phyloP scores from a whole-genome alignment of 352 stramenopile genomes.

The Phytophthora europaea region DNA sequence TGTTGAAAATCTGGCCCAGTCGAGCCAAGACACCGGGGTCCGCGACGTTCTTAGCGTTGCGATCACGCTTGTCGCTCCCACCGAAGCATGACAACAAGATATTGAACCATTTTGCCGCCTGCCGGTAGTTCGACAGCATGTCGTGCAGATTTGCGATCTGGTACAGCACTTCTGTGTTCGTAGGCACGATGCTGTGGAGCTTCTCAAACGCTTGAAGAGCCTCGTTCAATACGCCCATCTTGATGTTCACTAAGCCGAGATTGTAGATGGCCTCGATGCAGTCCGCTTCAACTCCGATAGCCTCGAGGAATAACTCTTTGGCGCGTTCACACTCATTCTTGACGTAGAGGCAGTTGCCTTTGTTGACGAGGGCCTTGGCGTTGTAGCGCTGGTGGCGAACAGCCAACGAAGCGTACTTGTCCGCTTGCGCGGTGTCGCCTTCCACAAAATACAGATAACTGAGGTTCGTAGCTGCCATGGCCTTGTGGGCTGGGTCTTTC shows the following conservation, averaged over 20 bases:
- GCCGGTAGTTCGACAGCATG: slow-evolving; percentile 88
- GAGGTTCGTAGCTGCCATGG: slow-evolving; percentile 96
- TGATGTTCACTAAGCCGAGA: slow-evolving; percentile 92
- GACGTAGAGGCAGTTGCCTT: slow-evolving; percentile 97
- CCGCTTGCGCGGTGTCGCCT: slow-evolving; percentile 90
- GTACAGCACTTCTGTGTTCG: slow-evolving; percentile 94
- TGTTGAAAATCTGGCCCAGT: slow-evolving; percentile 96
- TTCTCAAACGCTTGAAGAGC: slow-evolving; percentile 97
- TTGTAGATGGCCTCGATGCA: slow-evolving; percentile 98
- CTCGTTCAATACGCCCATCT: slow-evolving; percentile 91
- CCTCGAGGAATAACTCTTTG: slow-evolving; percentile 97
- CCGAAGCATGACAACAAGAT: slow-evolving; percentile 95
- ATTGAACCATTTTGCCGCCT: slow-evolving; percentile 95
- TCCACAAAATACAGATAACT: slow-evolving; percentile 98
- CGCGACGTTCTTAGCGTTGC: slow-evolving; percentile 72
- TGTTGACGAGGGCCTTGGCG: slow-evolving; percentile 98
- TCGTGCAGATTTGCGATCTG: slow-evolving; percentile 97
- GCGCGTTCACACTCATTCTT: slow-evolving; percentile 94
- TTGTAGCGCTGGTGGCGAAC: slow-evolving; percentile 97
- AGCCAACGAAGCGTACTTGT: slow-evolving; percentile 93
- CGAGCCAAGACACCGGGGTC: slow-evolving; percentile 85
- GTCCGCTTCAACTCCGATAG: slow-evolving; percentile 94
- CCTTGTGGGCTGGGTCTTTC: slow-evolving; percentile 94
- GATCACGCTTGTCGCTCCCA: slow-evolving; percentile 71
- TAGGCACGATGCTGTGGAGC: slow-evolving; percentile 96